A percentile compares a stretch with the other conserved stretches of the same genome.
Conservation (phyloP, 768 basidiomycete species). For the Auricularia sp. region DNA sequence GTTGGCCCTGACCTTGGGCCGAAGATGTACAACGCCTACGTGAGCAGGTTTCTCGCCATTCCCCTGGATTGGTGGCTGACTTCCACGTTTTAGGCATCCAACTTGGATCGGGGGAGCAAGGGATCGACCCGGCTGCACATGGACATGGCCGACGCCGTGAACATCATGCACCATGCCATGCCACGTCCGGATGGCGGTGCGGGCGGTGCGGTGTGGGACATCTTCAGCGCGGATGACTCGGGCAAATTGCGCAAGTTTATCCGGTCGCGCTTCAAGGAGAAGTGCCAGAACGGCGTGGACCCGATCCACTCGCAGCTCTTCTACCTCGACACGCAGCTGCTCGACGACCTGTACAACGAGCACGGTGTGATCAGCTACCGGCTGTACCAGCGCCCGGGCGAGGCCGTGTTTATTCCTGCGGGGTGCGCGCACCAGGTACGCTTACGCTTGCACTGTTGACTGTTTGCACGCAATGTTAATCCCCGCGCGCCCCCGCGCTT, state of each 20-base stretch:
- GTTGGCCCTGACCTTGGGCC: slow-evolving; percentile 79
- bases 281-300: slow-evolving; percentile 44
- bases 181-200: slow-evolving; percentile 44
- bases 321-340: slow-evolving; percentile 64
- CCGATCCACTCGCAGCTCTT: slow-evolving; percentile 88
- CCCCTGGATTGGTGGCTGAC: background rate
- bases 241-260: slow-evolving; percentile 70
- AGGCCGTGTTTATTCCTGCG: slow-evolving; percentile 93
- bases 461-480: slow-evolving; percentile 7
- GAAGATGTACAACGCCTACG: slow-evolving; percentile 88
- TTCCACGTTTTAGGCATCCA: slow-evolving; percentile 37
- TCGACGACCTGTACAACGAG: slow-evolving; percentile 56
- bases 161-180: slow-evolving; percentile 69
- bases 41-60: slow-evolving; percentile 8
- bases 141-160: slow-evolving; percentile 91
- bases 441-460: background rate
- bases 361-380: slow-evolving; percentile 69
- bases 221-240: slow-evolving; percentile 76
- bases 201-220: slow-evolving; percentile 87
- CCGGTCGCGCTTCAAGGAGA: slow-evolving; percentile 46
- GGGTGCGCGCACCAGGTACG: slow-evolving; percentile 82
- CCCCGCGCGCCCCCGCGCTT: background rate
- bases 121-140: slow-evolving; percentile 87
- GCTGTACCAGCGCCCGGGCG: slow-evolving; percentile 83
- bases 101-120: slow-evolving; percentile 54